These are phyloP conservation scores for Mycena vitilis DNA, from an alignment of 768 basidiomycete genomes.

Conservation along the genomic window DNA sequence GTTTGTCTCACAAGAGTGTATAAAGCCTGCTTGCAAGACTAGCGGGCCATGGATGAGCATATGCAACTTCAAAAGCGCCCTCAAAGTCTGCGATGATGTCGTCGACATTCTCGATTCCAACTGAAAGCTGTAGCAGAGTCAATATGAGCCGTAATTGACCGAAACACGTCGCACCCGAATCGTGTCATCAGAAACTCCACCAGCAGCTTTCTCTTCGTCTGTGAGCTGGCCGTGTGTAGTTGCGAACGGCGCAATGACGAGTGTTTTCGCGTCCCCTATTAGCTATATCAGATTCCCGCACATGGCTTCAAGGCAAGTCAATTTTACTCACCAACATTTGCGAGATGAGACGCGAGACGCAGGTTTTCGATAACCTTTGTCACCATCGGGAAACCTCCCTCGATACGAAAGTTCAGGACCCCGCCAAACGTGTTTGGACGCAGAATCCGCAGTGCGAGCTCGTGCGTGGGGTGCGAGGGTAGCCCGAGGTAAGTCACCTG, in stretches of 20 bases:
- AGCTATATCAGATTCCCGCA: not conserved
- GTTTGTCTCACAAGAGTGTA: too few species aligned
- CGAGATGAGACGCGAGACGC: slow-evolving; percentile 75
- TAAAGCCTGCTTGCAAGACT: too few species aligned
- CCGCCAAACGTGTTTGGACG: slow-evolving; percentile 72
- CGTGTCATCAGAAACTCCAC: slow-evolving; percentile 79
- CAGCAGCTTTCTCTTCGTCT: slow-evolving; percentile 67
- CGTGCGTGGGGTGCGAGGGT: slow-evolving; percentile 68
- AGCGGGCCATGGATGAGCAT: not conserved
- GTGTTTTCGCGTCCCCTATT: slow-evolving; percentile 75
- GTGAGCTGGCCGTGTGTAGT: slow-evolving; percentile 81
- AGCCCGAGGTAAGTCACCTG: slow-evolving; percentile 87
- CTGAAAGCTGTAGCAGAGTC: slow-evolving; percentile 41
- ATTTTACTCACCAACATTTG: slow-evolving; percentile 69
- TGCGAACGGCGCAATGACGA: slow-evolving; percentile 80
- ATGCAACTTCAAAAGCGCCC: slow-evolving; percentile 41
- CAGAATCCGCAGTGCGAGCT: slow-evolving; percentile 66
- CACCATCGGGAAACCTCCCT: slow-evolving; percentile 63
- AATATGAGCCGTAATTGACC: too few species aligned
- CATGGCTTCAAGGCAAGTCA: not conserved
- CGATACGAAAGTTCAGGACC: slow-evolving; percentile 83
- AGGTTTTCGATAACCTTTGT: slow-evolving; percentile 76
- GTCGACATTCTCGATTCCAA: slow-evolving; percentile 49
- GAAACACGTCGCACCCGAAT: slow-evolving; percentile 64
- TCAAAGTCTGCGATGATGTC: slow-evolving; percentile 56